Conservation (phyloP, 306 rosid species). For the Medicago ruthenica region DNA sequence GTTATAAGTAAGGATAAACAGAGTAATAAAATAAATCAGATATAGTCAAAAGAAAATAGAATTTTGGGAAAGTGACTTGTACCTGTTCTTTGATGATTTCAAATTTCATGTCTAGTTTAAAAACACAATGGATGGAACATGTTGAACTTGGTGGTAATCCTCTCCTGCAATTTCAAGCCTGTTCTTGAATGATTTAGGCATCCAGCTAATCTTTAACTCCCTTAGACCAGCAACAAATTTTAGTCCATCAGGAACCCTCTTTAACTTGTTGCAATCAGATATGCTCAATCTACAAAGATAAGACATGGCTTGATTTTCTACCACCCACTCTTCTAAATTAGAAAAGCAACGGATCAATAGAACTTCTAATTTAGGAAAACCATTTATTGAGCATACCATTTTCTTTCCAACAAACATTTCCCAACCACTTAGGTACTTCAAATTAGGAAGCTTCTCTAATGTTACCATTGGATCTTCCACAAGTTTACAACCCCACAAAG, state of each 20-base stretch:
- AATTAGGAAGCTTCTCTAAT: conserved; percentile 52
- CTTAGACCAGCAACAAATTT: conserved; percentile 37
- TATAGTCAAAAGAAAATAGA: too few relatives aligned
- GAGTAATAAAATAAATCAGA: too few relatives aligned
- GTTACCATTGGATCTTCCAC: conserved; percentile 50
- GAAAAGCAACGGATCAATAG: conserved; percentile 39
- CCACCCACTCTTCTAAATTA: conserved; percentile 53
- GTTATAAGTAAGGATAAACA: too few relatives aligned
- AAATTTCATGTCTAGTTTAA: conserved; percentile 29
- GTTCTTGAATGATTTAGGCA: conserved; percentile 48
- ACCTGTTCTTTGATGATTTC: not conserved
- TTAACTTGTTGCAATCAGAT: conserved; percentile 36
- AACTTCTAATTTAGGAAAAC: conserved; percentile 57
- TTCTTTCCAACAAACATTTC: conserved; percentile 46
- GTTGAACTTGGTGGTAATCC: conserved; percentile 54
- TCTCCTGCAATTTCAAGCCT: conserved; percentile 50
- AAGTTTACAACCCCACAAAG: conserved; percentile 45
- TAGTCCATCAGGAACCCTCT: conserved; percentile 59
- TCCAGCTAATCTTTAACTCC: conserved; percentile 50
- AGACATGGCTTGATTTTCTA: conserved; percentile 53
- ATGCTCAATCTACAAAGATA: conserved; percentile 43
- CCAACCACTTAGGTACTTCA: conserved; percentile 51
- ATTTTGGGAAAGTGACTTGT: not conserved
- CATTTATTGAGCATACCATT: conserved; percentile 47
- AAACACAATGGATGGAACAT: conserved; percentile 53